These are phyloP conservation scores for Waltergamsia citrina DNA, from an alignment of 2,329 filamentous ascomycete genomes.

Conservation along the genomic window DNA sequence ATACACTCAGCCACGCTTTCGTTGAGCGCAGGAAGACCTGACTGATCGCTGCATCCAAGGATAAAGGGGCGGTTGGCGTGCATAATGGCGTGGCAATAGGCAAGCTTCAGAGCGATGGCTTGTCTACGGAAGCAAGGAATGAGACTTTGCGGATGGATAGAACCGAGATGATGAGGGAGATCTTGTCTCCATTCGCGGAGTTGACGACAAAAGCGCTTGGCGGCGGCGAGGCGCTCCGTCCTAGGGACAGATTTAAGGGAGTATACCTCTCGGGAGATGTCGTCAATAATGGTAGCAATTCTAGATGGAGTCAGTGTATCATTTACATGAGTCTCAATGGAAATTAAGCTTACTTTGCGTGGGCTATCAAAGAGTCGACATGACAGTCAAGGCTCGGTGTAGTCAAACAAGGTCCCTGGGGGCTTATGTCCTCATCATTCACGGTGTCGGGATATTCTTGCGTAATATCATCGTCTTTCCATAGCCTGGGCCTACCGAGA, in stretches of 20 bases:
- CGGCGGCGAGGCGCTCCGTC: constrained; percentile 22
- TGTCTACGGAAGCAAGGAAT: constrained; percentile 34
- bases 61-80: constrained; percentile 45
- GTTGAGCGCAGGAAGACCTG: constrained; percentile 2
- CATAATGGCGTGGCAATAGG: constrained; percentile 43
- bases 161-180: constrained; percentile 30
- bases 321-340: neutral
- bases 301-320: constrained; percentile 6
- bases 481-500: constrained; percentile 47
- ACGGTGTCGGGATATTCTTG: constrained; percentile 44
- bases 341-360: constrained; percentile 19
- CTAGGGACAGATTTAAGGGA: constrained; percentile 20
- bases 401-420: constrained; percentile 20
- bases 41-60: constrained; percentile 14
- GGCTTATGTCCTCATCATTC: constrained; percentile 45
- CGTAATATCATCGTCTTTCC: constrained; percentile 54
- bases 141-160: constrained; percentile 29
- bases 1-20: constrained; percentile 30
- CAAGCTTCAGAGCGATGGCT: constrained; percentile 39
- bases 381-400: constrained; percentile 30
- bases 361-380: constrained; percentile 34
- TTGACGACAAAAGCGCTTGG: constrained; percentile 22
- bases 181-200: constrained; percentile 24
- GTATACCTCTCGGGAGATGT: constrained; percentile 25
- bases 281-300: constrained; percentile 24